Conservation (phyloP, 352 stramenopile genomes). For the Thraustochytrium sp. region DNA sequence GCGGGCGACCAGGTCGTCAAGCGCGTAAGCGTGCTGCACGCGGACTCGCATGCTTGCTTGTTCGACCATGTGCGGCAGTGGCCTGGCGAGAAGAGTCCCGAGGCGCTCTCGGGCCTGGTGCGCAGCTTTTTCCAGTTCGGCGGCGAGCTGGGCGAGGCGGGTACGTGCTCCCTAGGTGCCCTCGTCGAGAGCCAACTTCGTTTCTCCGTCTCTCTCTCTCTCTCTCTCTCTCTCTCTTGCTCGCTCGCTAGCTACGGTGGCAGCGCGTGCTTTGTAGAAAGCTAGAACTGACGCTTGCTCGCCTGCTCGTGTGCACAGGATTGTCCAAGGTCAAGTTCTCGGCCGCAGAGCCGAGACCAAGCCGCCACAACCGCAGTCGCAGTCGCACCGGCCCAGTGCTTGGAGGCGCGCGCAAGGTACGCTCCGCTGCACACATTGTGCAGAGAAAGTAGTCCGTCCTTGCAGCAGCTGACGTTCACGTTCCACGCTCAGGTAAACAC, state of each 20-base stretch:
- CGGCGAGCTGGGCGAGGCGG: slow-evolving; percentile 2
- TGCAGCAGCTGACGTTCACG: neutral
- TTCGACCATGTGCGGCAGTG: neutral
- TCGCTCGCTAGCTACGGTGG: too few relatives aligned
- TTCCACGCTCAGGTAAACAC: neutral
- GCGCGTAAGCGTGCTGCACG: slow-evolving; percentile 23
- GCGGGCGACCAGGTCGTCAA: too few relatives aligned
- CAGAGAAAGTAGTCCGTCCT: neutral
- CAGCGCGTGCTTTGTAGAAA: neutral
- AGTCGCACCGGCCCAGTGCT: slow-evolving; percentile 20
- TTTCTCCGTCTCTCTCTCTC: neutral
- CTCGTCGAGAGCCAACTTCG: neutral
- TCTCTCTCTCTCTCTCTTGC: too few relatives aligned
- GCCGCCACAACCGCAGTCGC: neutral
- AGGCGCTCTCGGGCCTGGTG: neutral
- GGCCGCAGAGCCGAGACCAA: neutral
- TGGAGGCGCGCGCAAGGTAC: neutral
- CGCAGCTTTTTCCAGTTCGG: slow-evolving; percentile 38
- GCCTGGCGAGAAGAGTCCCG: neutral
- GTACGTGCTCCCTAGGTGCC: neutral
- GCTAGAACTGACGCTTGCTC: too few relatives aligned
- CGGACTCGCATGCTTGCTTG: neutral
- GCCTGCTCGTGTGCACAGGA: too few relatives aligned
- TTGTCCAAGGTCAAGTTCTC: slow-evolving; percentile 41
- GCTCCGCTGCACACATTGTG: neutral